Evolutionary conservation across 2,329 filamentous ascomycete species (phyloP).

Genomic region (Pseudofabraea citricarpa): DNA sequence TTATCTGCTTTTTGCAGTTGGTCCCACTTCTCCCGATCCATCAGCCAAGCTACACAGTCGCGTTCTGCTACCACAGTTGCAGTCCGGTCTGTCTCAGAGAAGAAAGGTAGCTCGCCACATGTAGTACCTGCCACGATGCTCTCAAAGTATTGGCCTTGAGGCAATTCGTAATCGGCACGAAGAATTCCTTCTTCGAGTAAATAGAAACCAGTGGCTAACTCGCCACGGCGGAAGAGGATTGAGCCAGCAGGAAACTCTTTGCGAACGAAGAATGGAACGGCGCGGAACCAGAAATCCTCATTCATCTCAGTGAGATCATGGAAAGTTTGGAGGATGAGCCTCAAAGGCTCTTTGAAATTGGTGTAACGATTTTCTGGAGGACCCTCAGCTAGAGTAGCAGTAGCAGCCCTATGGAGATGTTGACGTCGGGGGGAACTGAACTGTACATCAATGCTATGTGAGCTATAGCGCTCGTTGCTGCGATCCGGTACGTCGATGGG

Average conservation of each 20-base stretch:
- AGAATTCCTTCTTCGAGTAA: conserved; percentile 85
- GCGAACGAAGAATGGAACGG: conserved; percentile 68
- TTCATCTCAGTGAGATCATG: conserved; percentile 79
- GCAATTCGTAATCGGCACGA: conserved; percentile 83
- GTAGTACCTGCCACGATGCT: conserved; percentile 92
- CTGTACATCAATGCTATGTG: conserved; percentile 46
- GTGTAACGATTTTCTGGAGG: conserved; percentile 66
- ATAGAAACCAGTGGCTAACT: conserved; percentile 79
- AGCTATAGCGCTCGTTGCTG: conserved; percentile 10
- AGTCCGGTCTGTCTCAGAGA: conserved; percentile 82
- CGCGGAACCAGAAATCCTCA: conserved; percentile 92
- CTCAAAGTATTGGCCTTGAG: conserved; percentile 84
- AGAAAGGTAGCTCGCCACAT: conserved; percentile 94
- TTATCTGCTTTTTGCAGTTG: conserved; percentile 66
- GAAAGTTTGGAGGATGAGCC: conserved; percentile 93
- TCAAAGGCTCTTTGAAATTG: conserved; percentile 83
- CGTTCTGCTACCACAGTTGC: conserved; percentile 81
- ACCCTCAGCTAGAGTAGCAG: conserved; percentile 64
- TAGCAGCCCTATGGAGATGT: conserved; percentile 75
- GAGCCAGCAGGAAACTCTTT: conserved; percentile 64
- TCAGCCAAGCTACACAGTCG: conserved; percentile 76
- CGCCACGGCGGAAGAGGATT: conserved; percentile 72
- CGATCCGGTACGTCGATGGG: conserved; percentile 24
- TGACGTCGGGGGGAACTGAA: conserved; percentile 75
- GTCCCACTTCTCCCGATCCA: conserved; percentile 69